A percentile compares a stretch with the other conserved stretches of the same genome.
Evolutionary conservation across 495 filamentous ascomycete species (phyloP).

Genomic region (Friedmanniomyces simplex): DNA sequence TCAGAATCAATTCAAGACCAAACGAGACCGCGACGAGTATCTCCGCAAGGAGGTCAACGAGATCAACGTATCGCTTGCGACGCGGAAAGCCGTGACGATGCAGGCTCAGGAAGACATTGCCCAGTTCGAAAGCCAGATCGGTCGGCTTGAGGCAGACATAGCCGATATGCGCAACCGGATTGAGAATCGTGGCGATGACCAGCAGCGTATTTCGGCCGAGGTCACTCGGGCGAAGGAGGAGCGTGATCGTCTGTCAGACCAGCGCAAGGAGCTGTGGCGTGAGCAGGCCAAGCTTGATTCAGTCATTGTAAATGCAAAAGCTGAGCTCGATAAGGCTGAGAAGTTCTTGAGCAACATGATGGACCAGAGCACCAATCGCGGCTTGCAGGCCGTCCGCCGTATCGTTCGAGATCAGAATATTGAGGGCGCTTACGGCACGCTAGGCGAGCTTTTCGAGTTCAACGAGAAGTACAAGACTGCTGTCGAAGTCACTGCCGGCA

Average conservation of each 20-base stretch:
- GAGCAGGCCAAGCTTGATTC: constrained; percentile 81
- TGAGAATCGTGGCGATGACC: constrained; percentile 65
- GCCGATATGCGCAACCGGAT: constrained; percentile 58
- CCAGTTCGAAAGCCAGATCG: constrained; percentile 58
- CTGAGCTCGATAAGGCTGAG: constrained; percentile 67
- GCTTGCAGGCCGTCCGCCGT: constrained; percentile 68
- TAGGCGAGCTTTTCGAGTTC: constrained; percentile 84
- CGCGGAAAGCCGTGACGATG: constrained; percentile 69
- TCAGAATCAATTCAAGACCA: constrained; percentile 77
- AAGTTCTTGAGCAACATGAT: constrained; percentile 69
- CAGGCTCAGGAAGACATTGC: constrained; percentile 80
- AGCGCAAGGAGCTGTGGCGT: constrained; percentile 81
- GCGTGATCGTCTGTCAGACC: constrained; percentile 68
- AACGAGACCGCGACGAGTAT: constrained; percentile 77
- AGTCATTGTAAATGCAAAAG: constrained; percentile 58
- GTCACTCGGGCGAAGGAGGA: constrained; percentile 71
- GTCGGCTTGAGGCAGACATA: constrained; percentile 60
- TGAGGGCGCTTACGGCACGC: constrained; percentile 80
- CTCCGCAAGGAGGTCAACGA: constrained; percentile 71
- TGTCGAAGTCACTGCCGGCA: constrained; percentile 85
- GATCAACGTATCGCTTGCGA: constrained; percentile 60
- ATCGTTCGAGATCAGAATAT: constrained; percentile 68
- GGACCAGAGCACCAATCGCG: constrained; percentile 76
- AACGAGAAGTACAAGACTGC: constrained; percentile 77
- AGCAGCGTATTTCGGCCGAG: constrained; percentile 58